These are phyloP conservation scores for Aspergillus jensenii DNA, from an alignment of 2,329 filamentous ascomycete species.

Conservation along the genomic window DNA sequence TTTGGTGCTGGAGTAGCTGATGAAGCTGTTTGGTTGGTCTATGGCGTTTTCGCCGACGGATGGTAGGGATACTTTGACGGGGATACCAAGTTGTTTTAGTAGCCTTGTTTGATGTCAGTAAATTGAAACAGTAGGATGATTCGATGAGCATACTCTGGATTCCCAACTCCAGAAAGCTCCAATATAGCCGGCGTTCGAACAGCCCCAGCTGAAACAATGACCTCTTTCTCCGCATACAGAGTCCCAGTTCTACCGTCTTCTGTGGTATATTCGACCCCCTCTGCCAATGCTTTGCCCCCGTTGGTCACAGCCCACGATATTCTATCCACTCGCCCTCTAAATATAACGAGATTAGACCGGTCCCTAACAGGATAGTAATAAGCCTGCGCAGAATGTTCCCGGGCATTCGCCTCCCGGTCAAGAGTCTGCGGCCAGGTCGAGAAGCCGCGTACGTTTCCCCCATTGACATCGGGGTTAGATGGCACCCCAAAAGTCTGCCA, in stretches of 20 bases:
- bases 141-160: constrained; percentile 21
- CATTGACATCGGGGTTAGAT: constrained; percentile 45
- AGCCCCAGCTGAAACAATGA: constrained; percentile 61
- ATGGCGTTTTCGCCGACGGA: constrained; percentile 53
- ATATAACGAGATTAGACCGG: constrained; percentile 45
- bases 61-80: constrained; percentile 28
- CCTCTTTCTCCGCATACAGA: constrained; percentile 47
- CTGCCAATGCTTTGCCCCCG: neutral
- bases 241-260: constrained; percentile 22
- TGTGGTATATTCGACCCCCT: constrained; percentile 18
- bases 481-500: constrained; percentile 34
- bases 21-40: constrained; percentile 40
- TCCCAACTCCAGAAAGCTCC: constrained; percentile 62
- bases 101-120: constrained; percentile 17
- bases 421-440: constrained; percentile 44
- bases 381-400: constrained; percentile 49
- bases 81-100: constrained; percentile 25
- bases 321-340: constrained; percentile 4
- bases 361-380: constrained; percentile 47
- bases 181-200: constrained; percentile 57
- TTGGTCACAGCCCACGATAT: constrained; percentile 7
- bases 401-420: constrained; percentile 36
- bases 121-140: neutral
- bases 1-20: neutral
- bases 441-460: constrained; percentile 47